Evolutionary conservation across 208 protist genomes (phyloP), one percentile per base, ranked within the genome.

Genomic region (Herpetomonas tarakana): DNA sequence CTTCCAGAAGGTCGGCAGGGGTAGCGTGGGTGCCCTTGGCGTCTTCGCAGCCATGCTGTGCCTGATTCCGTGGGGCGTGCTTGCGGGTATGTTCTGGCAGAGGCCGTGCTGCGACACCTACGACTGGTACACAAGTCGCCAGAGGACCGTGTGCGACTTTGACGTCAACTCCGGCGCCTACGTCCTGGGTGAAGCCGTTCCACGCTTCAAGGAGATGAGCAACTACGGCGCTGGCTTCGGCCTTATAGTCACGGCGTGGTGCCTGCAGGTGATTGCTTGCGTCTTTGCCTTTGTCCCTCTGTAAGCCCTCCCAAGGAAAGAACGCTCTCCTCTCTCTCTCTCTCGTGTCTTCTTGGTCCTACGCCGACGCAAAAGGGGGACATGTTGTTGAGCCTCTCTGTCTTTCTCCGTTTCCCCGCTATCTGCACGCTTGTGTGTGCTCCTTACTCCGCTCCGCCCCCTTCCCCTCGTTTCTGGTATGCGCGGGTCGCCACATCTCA

Each of bases 211-310:
- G 64, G 27, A 65, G 12, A 73, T 69, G 45, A 65, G 47, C 61
- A 75, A 62, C 55, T 82, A 73, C 77, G 71, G 69, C 51, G 25
- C 73, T 21, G 72, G 62, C 38, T 86, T 82, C 54, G 74, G 58
- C 30, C 52, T 86, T 35, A 59, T 72, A 16, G 72, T 79, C 35
- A 52, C 76, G 25, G 70, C 73, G 35, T 90, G 71, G 69, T 62
- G 52, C 26, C 30, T 86, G 39, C 63, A 84, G 71, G 31, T 77
- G 19, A 58, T 84, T 38, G 76, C 63, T 28, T 65, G 66, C 52
- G 53, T 66, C 24, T 73, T 74, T 45, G 59, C 74, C 49, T 58
- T 80, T 38, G 41, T 61, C 16, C 63, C 72, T 7, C 30, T 76
- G 16, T 83, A 74, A 61, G 31, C 18, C 11, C 16, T 14, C 14